Evolutionary conservation across 2,329 filamentous ascomycete genomes (phyloP), one percentile per base, ranked within the genome.

Genomic region (Colletotrichum euphorbiae): DNA sequence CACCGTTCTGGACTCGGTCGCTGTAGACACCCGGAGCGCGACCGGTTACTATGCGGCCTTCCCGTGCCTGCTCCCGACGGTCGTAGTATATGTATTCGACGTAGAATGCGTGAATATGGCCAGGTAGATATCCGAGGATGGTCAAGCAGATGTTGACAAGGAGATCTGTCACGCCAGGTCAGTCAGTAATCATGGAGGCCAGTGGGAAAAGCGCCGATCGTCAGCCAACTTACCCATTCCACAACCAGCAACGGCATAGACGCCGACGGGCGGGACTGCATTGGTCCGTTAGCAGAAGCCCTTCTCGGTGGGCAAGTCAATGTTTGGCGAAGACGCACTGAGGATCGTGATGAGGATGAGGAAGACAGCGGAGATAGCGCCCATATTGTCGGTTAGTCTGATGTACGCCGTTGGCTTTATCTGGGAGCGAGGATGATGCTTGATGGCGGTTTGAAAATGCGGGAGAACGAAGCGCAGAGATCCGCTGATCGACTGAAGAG

Each of bases 81-180:
- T 93, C 88, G 78, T 91, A 95, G 81, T 94, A 97, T 70, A 97
- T 84, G 77, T 94, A 97, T 79, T 94, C 89, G 69, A 93, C 72
- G 77, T 94, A 96, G 78, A 94, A 94, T 48, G 92, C 92, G 76
- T 94, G 90, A 46, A 95, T 87, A 72, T 93, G 90, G 7, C 92
- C 93, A 0, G 93, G 93, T 57, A 96, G 79, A 77, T 90, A 92
- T n/a, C 89, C 89, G 21, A 91, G 83, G 31, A 91, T 73, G 0
- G 90, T 92, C 70, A 92, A 79, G 72, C 86, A 84, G 73, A 92
- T 85, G 76, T 92, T 92, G 79, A 92, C 86, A 59, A 89, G 81
- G 38, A 92, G 78, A 74, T 92, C 90, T 73, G 80, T 77, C 46
- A 19, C 17, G 17, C 13, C 38, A 15, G 13, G 54, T 70, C 60